Base-by-base conservation (phyloP, 2,329 filamentous ascomycete genomes). In the Diaporthe sp. region DNA sequence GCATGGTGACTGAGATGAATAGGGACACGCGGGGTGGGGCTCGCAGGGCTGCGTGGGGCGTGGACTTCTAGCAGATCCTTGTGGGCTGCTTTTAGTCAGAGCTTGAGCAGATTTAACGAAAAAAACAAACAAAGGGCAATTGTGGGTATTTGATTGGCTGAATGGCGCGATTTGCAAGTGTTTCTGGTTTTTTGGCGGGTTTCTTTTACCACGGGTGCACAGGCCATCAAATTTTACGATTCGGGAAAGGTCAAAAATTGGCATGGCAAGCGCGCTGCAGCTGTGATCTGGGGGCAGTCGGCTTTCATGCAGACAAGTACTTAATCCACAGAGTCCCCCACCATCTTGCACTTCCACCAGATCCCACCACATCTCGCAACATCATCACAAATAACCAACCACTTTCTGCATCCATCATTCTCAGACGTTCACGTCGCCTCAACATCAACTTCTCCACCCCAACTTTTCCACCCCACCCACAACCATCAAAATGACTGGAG, bases 401-500 rank as follows among this genome's bases (percentile, higher is more conserved):
- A 80, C 79, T 80, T 80, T 78, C 77, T 78, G 68, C 78, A 79
- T 78, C 78, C 78, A 78, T 81, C 80, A 79, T 72, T 68, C 53
- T 76, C 77, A 72, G 79, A 78, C 72, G 61, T 75, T 65, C 15
- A 65, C 72, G 69, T 74, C 68, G 65, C 68, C 75, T 76, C 77
- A 68, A 70, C 79, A 77, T 75, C 72, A 75, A 68, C 76, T 79
- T 79, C 79, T 76, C 76, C 77, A 81, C 80, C 77, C 79, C 80
- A 80, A 80, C 79, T 81, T 82, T 81, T 83, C 79, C 80, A 82
- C 53, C 63, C 51, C 30, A 71, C 27, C 63, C 71, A 85, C 82
- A 81, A 82, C 85, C 79, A 84, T 91, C 93, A 98, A 94, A 94
- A 99, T 99, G 97, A 97, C 97, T 95, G 96, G 96, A 92, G 96